Conservation (phyloP, 2,329 filamentous ascomycete genomes). For the Colletotrichum sp. region DNA sequence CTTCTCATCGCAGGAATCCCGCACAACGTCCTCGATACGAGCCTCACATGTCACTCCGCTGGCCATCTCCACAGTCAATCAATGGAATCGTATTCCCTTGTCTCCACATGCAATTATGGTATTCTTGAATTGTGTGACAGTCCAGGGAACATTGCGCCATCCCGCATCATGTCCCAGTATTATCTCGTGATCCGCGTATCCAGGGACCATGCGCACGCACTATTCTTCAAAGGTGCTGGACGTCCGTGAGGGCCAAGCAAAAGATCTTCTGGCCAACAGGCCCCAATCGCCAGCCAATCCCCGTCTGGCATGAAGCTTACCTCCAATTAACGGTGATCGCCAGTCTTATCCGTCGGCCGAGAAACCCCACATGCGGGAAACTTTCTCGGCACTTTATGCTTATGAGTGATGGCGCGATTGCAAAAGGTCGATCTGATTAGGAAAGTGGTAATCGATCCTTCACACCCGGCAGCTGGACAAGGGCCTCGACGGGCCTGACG, state of each 20-base stretch:
- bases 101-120: not conserved
- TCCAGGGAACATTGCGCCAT: not conserved
- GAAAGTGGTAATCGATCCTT: conserved; percentile 11
- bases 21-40: not conserved
- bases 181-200: not conserved
- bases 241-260: not conserved
- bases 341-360: not conserved
- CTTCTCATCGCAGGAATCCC: not conserved
- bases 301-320: not conserved
- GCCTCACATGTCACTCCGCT: not conserved
- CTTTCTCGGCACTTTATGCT: not conserved
- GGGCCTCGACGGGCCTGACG: not conserved
- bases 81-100: not conserved
- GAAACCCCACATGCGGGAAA: not conserved
- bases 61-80: not conserved
- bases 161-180: not conserved
- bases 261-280: not conserved
- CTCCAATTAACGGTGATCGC: not conserved
- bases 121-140: not conserved
- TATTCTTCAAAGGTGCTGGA: not conserved
- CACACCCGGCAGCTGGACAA: not conserved
- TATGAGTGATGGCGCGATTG: not conserved
- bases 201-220: not conserved
- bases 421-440: not conserved
- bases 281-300: not conserved